Evolutionary conservation across 192 early-diverging fungal genomes (phyloP), one percentile per base, ranked within the genome.

Genomic region (Umbelopsis sp.): DNA sequence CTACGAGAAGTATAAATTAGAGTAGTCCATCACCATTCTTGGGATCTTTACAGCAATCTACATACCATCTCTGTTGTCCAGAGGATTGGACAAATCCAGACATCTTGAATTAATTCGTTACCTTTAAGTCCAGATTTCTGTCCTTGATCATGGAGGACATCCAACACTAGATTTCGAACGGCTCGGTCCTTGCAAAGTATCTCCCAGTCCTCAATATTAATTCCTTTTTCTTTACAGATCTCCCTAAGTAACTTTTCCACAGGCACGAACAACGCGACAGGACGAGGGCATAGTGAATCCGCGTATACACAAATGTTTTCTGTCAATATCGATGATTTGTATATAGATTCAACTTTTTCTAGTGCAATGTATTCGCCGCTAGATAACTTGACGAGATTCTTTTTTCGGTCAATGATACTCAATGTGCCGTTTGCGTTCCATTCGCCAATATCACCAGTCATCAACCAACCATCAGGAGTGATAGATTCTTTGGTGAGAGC

Each of bases 21-120:
- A 41, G 0, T 51, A 49, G 49, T 50, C 21, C 32, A 10, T 21
- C 1, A 21, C 41, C 10, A 53, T 3, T 36, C 21, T 25, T 47
- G 21, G 1, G 34, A 65, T 66, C 21, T 50, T 74, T 45, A 36
- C 76, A 44, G 5, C 16, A 49, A 31, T 65, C 80, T 41, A 41
- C 85, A 77, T 76, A 80, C 88, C 81, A 91, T 94, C 80, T 99
- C 89, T 14, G 96, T 87, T 3, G 95, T 97, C 97, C 97, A 99
- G 72, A 93, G 84, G 41, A 93, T 94, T 3, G 79, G 71, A 62
- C 85, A 85, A 45, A 99, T 65, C 45, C 83, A 81, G 20, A 97
- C 84, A 50, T 83, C 84, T 9, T 84, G 75, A 34, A 97, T 70
- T 62, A 91, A 79, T 80, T 99, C 95, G 32, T 89, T 85, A n/a